Base-by-base conservation (phyloP, 2,329 filamentous ascomycete species). In the Coleophoma cylindrospora region DNA sequence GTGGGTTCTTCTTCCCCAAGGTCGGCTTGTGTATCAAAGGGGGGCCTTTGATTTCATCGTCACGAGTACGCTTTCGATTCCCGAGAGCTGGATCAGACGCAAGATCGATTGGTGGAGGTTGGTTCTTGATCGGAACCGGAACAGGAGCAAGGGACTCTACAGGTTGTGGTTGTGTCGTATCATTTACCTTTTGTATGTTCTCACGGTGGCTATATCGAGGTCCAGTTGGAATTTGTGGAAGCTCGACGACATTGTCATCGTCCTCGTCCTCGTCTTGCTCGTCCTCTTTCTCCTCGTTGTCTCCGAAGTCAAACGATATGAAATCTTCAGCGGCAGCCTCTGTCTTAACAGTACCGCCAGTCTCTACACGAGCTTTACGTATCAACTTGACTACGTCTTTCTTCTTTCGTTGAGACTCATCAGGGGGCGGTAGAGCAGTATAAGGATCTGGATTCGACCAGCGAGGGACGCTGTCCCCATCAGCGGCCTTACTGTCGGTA, bases 381-480 rank as follows among this genome's bases (percentile, higher is more conserved):
- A 97, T 96, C 53, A 96, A 70, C 62, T 95, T 89, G 34, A 97
- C 89, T 37, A 96, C 86, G 57, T 96, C 91, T 58, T 83, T 85
- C 68, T 86, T 90, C 69, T 94, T 95, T 17, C 80, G 78, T 37
- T 80, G 76, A 5, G 74, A 75, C 49, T 91, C 86, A 56, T 91
- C 87, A 0, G 84, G 81, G 7, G 90, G 91, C 9, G 92, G 92
- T 10, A 96, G 74, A 2, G 83, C 87, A 6, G 89, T 95, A 68
- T 97, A 96, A 0, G 91, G 91, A 65, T 97, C 92, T 3, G 92
- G 91, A 60, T 97, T 97, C 4, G 91, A 96, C 92, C 92, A 97
- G 66, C 87, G 91, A 3, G 91, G 90, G 5, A 66, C 68, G 48
- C 61, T 58, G 13, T 73, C 70, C 49, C 74, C 64, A 54, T 69